Percentiles rank a stretch among this genome's conserved stretches.
Conservation (phyloP, 495 filamentous ascomycete species). For the Xylaria sp. region DNA sequence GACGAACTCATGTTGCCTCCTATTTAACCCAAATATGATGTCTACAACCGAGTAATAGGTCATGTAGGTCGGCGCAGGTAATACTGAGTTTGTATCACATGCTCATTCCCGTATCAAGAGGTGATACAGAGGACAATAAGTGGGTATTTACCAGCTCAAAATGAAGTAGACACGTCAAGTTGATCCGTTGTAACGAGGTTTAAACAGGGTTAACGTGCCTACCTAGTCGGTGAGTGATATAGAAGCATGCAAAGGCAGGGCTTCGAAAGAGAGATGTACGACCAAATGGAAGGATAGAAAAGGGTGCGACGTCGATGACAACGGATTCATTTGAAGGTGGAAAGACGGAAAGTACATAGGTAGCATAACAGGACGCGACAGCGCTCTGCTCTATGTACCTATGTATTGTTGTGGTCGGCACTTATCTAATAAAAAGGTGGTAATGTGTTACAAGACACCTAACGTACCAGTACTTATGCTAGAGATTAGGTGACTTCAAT, state of each 20-base stretch:
- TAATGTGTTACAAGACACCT: background rate
- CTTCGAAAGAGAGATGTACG: background rate
- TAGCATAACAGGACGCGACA: background rate
- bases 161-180: background rate
- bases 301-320: background rate
- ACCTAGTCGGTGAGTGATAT: background rate
- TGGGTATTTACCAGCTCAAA: background rate
- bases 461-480: background rate
- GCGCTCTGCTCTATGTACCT: background rate
- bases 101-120: background rate
- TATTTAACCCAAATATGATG: background rate
- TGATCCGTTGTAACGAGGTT: background rate
- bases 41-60: background rate
- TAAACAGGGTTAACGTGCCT: background rate
- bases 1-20: constrained; percentile 18
- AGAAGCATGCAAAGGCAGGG: background rate
- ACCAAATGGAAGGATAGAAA: too few relatives aligned
- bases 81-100: constrained; percentile 2
- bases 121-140: background rate
- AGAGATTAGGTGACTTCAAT: background rate
- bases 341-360: background rate
- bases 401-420: background rate
- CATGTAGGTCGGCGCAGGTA: background rate
- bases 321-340: background rate
- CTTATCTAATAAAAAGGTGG: too few relatives aligned